These are phyloP conservation scores for Chaetomiaceae sp. DNA, from an alignment of 2,329 filamentous ascomycete species.

Conservation along the genomic window DNA sequence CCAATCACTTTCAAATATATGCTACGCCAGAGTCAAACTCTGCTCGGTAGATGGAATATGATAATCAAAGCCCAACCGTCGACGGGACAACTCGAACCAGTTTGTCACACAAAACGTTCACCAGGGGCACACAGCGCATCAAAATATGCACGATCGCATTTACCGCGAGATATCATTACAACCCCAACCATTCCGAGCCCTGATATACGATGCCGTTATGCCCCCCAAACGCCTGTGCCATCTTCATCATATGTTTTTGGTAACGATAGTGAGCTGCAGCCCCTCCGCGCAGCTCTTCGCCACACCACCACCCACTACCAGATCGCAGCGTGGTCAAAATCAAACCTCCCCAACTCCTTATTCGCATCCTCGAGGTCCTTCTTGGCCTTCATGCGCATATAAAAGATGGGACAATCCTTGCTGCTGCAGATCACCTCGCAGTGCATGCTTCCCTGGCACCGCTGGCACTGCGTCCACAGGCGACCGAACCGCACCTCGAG, in stretches of 20 bases:
- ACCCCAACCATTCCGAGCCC: neutral
- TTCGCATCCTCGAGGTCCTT: slow-evolving; percentile 96
- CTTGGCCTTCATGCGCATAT: slow-evolving; percentile 99
- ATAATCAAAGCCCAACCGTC: too few relatives aligned
- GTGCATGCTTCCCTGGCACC: slow-evolving; percentile 96
- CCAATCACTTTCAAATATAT: too few relatives aligned
- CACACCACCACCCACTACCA: slow-evolving; percentile 17
- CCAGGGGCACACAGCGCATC: too few relatives aligned
- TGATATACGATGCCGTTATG: neutral
- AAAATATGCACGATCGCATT: neutral
- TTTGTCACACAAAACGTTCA: too few relatives aligned
- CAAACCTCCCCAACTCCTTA: slow-evolving; percentile 85
- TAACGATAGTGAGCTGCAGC: neutral
- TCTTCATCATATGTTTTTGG: slow-evolving; percentile 1
- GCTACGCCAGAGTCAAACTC: too few relatives aligned
- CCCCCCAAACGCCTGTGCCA: slow-evolving; percentile 2
- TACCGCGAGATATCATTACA: neutral
- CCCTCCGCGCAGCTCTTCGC: too few relatives aligned
- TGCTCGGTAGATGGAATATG: too few relatives aligned
- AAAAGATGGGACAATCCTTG: slow-evolving; percentile 97
- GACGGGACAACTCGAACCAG: too few relatives aligned
- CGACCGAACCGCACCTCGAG: slow-evolving; percentile 88
- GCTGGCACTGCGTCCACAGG: slow-evolving; percentile 96
- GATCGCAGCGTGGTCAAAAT: slow-evolving; percentile 39
- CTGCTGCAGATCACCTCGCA: slow-evolving; percentile 96